Evolutionary conservation across 2,329 filamentous ascomycete genomes (phyloP).

Genomic region (Pseudovirgaria hyperparasitica): DNA sequence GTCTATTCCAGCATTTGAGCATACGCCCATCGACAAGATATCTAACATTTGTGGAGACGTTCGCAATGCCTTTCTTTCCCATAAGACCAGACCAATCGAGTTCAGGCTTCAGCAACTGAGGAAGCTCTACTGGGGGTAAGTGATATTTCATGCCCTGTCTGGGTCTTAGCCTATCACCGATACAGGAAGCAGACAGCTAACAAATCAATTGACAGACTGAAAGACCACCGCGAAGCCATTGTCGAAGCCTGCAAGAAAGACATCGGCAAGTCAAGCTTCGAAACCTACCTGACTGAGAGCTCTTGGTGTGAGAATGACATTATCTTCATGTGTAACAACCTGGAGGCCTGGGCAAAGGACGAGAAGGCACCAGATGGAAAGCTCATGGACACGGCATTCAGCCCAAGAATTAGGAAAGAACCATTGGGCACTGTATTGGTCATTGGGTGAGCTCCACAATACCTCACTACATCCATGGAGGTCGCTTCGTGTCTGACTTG

Average conservation of each 20-base stretch:
- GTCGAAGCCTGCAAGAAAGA: constrained; percentile 65
- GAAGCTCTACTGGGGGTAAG: constrained; percentile 81
- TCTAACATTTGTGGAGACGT: constrained; percentile 34
- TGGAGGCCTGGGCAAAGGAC: constrained; percentile 73
- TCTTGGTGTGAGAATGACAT: constrained; percentile 72
- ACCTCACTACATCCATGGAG: background rate
- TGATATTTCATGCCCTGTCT: background rate
- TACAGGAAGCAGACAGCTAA: background rate
- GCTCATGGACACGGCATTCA: constrained; percentile 54
- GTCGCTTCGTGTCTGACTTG: background rate
- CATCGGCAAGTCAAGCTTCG: constrained; percentile 63
- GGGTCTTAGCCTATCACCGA: background rate
- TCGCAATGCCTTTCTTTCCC: constrained; percentile 58
- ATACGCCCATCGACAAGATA: constrained; percentile 23
- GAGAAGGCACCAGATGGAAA: constrained; percentile 61
- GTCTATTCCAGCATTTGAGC: constrained; percentile 19
- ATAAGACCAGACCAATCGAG: constrained; percentile 70
- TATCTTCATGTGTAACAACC: constrained; percentile 61
- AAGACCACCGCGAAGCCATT: constrained; percentile 63
- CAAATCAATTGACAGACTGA: constrained; percentile 35
- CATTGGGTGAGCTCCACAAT: constrained; percentile 49
- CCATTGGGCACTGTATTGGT: constrained; percentile 73
- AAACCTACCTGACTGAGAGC: constrained; percentile 62
- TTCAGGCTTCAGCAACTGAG: constrained; percentile 79
- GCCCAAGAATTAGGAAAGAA: constrained; percentile 70